Base-by-base conservation (phyloP, 169 alveolate genomes). In the Neospora caninum region DNA sequence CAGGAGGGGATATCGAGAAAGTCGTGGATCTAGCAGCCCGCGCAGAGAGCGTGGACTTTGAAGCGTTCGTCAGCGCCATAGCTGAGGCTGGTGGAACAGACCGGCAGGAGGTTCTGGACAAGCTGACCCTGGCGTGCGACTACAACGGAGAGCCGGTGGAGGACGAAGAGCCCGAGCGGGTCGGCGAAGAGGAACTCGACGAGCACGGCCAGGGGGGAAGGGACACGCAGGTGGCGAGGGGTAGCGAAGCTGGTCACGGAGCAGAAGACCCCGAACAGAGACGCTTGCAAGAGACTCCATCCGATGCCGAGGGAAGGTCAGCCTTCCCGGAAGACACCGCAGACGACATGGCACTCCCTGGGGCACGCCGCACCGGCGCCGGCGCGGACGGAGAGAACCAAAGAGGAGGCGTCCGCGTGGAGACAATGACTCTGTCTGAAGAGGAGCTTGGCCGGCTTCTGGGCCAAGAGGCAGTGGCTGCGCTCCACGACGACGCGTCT, bases 21-120 rank as follows among this genome's bases (percentile, higher is more conserved):
- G 64, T 82, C 39, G 89, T 42, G 1, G 29, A 18, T 25, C 29
- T 82, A 0, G 89, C 89, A 18, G 67, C 69, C 13, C 54, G 67
- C 38, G 53, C 89, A 13, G 89, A 82, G 0, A 36, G 89, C 67
- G 89, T 82, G 31, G 89, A 82, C 67, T 82, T 82, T 43, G 41
- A 42, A 4, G 20, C 89, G 53, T 82, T 82, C 39, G 89, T 42
- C 89, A 29, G 41, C 18, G 89, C 89, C 41, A 18, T 82, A 13
- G 89, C 89, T 2, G 41, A 38, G 64, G 89, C 89, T 20, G 67
- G 53, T 0, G 89, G 89, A 6, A 67, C 41, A 38, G 38, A 27
- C 54, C 4, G 39, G 89, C 43, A 82, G 64, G 89, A 82, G 38
- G 89, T 82, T 18, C 25, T 82, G 6, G 89, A 82, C 31, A 82